phyloP scores from a whole-genome alignment of 495 filamentous ascomycete genomes.

The Lepidopterella palustris region DNA sequence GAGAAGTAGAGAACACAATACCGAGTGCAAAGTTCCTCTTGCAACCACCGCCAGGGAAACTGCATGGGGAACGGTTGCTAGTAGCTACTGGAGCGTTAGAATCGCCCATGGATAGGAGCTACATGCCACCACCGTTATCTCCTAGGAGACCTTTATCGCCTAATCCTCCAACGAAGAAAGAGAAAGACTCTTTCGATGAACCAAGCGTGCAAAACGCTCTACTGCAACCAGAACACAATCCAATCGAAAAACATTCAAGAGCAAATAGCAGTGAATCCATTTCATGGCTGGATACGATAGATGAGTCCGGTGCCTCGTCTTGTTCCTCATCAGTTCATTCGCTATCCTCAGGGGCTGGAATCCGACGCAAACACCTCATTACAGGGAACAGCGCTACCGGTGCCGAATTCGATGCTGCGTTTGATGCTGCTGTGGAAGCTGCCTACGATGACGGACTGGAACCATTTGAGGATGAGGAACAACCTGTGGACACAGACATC shows the following conservation, averaged over 20 bases:
- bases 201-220: conserved; percentile 31
- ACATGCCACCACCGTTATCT: conserved; percentile 62
- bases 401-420: conserved; percentile 88
- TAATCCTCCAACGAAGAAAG: conserved; percentile 29
- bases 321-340: conserved; percentile 73
- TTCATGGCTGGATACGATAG: conserved; percentile 95
- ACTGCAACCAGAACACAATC: conserved; percentile 25
- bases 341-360: conserved; percentile 59
- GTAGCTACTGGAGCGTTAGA: conserved; percentile 16
- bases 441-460: conserved; percentile 93
- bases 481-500: conserved; percentile 11
- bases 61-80: not conserved
- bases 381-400: conserved; percentile 69
- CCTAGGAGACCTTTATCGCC: conserved; percentile 45
- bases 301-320: conserved; percentile 82
- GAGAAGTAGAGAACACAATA: conserved; percentile 28
- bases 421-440: conserved; percentile 93
- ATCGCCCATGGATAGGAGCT: conserved; percentile 35
- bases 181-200: conserved; percentile 1
- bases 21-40: conserved; percentile 20
- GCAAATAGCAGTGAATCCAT: conserved; percentile 67
- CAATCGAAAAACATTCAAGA: conserved; percentile 41
- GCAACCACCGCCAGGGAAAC: conserved; percentile 21
- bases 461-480: conserved; percentile 50
- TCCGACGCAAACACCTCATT: conserved; percentile 61